Evolutionary conservation across 2,329 filamentous ascomycete genomes (phyloP), one percentile per base, ranked within the genome.

Genomic region (Sarocladium oryzae): DNA sequence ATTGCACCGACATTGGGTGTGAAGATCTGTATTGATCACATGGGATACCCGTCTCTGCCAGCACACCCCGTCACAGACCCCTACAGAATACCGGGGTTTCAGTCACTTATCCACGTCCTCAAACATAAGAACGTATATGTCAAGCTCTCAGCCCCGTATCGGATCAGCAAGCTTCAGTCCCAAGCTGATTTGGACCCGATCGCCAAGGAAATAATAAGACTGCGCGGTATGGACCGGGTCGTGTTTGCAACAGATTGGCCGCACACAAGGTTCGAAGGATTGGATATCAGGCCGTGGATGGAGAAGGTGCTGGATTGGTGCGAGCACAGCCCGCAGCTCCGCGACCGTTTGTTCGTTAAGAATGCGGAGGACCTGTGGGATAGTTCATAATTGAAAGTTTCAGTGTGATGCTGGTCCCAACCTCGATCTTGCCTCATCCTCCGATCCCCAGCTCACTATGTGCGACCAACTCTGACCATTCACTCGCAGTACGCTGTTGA

Each of bases 171-270:
- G 30, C 70, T 75, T 37, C 30, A 36, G 21, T 49, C 30, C 2
- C 66, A 73, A 56, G 61, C 63, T 18, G 68, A 75, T 50, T 57
- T 79, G 3, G 68, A 75, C 51, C 66, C 67, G 3, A 63, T 82
- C 45, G 71, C 69, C 20, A 62, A 61, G 18, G 73, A 79, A 56
- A 61, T 81, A 18, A 55, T 81, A 23, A 58, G 62, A 5, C 63
- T 67, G 6, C 72, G 69, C 9, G 68, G 68, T 2, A 60, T 69
- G 33, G 55, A 51, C 23, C 64, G 72, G 16, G 67, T 78, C n/a
- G 70, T 82, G 0, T 82, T 79, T 61, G 79, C 78, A 1, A 79
- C 76, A 1, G 79, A 83, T 57, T 83, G 79, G 79, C 79, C 79
- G 15, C 79, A 82, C 61, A 83, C 45, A 8, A 68, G 79, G 23